These are phyloP conservation scores for Termitomyces sp. DNA, from an alignment of 768 basidiomycete genomes.

Conservation along the genomic window DNA sequence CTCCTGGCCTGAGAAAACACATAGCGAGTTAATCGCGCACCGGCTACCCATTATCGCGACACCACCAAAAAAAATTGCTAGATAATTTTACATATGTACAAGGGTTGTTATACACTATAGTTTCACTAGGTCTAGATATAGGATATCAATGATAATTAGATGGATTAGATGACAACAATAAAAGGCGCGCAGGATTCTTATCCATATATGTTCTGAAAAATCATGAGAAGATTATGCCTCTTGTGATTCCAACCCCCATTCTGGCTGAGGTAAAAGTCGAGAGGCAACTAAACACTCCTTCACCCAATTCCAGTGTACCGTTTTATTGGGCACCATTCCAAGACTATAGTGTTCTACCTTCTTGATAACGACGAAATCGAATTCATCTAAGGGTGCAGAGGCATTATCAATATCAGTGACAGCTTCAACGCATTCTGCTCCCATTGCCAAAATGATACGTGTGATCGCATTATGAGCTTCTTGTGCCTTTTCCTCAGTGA, in stretches of 20 bases:
- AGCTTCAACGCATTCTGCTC: conserved; percentile 65
- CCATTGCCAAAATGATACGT: conserved; percentile 73
- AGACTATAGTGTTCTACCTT: conserved; percentile 30
- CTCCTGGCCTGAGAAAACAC: too few species aligned
- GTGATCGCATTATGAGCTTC: conserved; percentile 43
- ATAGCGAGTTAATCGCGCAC: too few species aligned
- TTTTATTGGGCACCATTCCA: conserved; percentile 17
- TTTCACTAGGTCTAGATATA: neutral
- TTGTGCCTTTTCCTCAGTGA: conserved; percentile 25
- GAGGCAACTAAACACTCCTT: conserved; percentile 73
- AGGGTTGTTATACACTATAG: neutral
- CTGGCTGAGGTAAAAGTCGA: conserved; percentile 34
- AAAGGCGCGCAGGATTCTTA: neutral
- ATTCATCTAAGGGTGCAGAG: conserved; percentile 27
- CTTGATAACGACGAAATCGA: conserved; percentile 61
- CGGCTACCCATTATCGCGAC: too few species aligned
- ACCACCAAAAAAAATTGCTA: neutral
- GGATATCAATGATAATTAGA: neutral
- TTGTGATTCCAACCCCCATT: conserved; percentile 19
- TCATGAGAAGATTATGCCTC: conserved; percentile 7
- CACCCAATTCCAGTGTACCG: conserved; percentile 62
- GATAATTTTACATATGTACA: neutral
- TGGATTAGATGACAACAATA: neutral
- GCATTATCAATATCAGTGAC: conserved; percentile 43
- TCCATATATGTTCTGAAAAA: neutral